These are phyloP conservation scores for Peniophora sp. DNA, from an alignment of 1,284 basidiomycete genomes.

Conservation along the genomic window DNA sequence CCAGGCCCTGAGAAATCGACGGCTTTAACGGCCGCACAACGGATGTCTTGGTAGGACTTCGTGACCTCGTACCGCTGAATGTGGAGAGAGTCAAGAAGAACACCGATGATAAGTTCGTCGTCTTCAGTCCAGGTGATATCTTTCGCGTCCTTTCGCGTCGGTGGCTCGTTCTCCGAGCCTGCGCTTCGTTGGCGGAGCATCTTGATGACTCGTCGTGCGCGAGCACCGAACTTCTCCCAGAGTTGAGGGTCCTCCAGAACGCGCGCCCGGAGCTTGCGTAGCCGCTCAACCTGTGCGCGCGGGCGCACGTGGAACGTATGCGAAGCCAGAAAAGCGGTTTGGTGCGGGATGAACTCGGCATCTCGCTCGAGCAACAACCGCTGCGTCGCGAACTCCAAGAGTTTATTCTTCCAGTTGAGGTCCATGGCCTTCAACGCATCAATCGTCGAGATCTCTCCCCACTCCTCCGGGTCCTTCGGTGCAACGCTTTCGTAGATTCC, in stretches of 20 bases:
- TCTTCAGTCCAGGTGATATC: slow-evolving; percentile 31
- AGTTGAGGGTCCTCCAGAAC: slow-evolving; percentile 31
- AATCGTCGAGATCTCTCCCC: slow-evolving; percentile 40
- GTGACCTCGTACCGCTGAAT: slow-evolving; percentile 52
- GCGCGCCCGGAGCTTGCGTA: slow-evolving; percentile 52
- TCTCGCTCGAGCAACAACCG: slow-evolving; percentile 62
- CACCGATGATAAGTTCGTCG: slow-evolving; percentile 61
- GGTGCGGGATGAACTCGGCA: slow-evolving; percentile 57
- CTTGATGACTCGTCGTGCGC: slow-evolving; percentile 41
- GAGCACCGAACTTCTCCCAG: slow-evolving; percentile 49
- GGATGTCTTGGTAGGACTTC: slow-evolving; percentile 51
- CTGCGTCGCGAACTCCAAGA: slow-evolving; percentile 62
- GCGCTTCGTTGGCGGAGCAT: slow-evolving; percentile 18
- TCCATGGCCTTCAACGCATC: slow-evolving; percentile 42
- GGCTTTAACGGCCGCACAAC: slow-evolving; percentile 56
- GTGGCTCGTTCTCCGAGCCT: slow-evolving; percentile 25
- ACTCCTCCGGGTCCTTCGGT: slow-evolving; percentile 38
- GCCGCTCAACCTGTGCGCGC: slow-evolving; percentile 44
- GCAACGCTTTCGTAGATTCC: slow-evolving; percentile 39
- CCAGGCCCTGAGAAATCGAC: slow-evolving; percentile 28
- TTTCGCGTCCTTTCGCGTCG: slow-evolving; percentile 19
- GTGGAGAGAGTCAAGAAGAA: slow-evolving; percentile 58
- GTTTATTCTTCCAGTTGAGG: slow-evolving; percentile 21
- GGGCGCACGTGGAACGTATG: slow-evolving; percentile 71
- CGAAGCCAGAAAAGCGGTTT: slow-evolving; percentile 43